Conservation (phyloP, 1,284 basidiomycete genomes). For the Porodaedalea pini region DNA sequence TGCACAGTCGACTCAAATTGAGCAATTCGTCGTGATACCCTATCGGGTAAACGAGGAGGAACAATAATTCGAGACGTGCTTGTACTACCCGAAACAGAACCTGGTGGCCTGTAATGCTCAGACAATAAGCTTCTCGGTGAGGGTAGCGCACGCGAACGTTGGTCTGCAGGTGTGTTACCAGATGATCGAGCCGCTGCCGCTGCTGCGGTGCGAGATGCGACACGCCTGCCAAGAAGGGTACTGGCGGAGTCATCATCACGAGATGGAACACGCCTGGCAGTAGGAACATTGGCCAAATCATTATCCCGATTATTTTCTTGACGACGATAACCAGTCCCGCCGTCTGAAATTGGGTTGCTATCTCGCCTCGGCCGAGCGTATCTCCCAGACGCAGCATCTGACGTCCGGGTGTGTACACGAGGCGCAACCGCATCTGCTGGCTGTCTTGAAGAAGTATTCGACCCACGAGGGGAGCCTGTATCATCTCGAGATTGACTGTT, state of each 20-base stretch:
- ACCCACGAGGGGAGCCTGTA: not conserved
- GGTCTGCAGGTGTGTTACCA: not conserved
- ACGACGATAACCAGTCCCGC: too few species aligned
- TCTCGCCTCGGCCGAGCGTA: not conserved
- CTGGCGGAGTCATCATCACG: conserved; percentile 24
- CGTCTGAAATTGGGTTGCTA: conserved; percentile 3
- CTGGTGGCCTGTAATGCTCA: not conserved
- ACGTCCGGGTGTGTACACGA: conserved; percentile 4
- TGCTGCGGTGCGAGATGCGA: conserved; percentile 44
- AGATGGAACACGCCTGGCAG: conserved; percentile 24
- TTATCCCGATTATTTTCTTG: not conserved
- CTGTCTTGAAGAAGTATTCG: not conserved
- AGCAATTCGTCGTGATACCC: not conserved
- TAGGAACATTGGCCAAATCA: conserved; percentile 29
- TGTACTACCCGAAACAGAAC: not conserved
- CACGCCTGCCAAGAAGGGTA: conserved; percentile 43
- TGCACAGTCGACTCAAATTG: not conserved
- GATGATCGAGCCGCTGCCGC: conserved; percentile 23
- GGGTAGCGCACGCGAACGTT: not conserved
- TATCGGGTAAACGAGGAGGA: not conserved
- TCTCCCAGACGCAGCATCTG: not conserved
- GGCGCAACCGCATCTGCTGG: not conserved
- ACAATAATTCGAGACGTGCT: not conserved
- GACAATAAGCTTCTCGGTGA: not conserved
- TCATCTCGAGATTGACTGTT: not conserved